These are phyloP conservation scores for Hydrangea macrophylla DNA, from an alignment of 148 eudicot genomes.

Conservation along the genomic window DNA sequence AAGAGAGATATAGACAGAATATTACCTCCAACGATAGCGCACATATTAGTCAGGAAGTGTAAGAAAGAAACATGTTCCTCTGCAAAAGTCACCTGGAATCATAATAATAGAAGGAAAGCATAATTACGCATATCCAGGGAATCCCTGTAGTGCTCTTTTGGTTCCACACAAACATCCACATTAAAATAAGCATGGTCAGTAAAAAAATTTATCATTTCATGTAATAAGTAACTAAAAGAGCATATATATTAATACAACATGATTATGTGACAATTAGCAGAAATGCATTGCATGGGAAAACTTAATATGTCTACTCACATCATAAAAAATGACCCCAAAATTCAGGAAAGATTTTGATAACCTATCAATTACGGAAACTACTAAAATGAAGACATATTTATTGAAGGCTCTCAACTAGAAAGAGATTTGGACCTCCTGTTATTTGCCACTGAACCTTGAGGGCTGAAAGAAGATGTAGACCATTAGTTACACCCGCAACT, in stretches of 20 bases:
- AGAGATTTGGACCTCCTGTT: no score
- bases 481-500: no score
- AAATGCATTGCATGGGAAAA: neutral
- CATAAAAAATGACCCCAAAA: no score
- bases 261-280: neutral
- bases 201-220: neutral
- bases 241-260: no score
- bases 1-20: constrained; percentile 1
- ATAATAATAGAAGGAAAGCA: no score
- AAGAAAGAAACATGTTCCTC: constrained; percentile 78
- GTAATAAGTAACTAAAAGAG: neutral
- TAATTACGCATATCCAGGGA: neutral
- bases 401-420: neutral
- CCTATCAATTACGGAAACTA: no score
- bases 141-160: neutral
- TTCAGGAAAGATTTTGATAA: no score
- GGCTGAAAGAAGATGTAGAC: no score
- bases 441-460: no score
- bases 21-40: constrained; percentile 89
- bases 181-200: neutral
- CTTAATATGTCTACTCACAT: neutral
- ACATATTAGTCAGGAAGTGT: constrained; percentile 88
- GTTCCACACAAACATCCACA: neutral
- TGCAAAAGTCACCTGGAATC: constrained; percentile 67
- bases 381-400: no score